These are phyloP conservation scores for Fusarium sp. DNA, from an alignment of 2,329 filamentous ascomycete species.

Conservation along the genomic window DNA sequence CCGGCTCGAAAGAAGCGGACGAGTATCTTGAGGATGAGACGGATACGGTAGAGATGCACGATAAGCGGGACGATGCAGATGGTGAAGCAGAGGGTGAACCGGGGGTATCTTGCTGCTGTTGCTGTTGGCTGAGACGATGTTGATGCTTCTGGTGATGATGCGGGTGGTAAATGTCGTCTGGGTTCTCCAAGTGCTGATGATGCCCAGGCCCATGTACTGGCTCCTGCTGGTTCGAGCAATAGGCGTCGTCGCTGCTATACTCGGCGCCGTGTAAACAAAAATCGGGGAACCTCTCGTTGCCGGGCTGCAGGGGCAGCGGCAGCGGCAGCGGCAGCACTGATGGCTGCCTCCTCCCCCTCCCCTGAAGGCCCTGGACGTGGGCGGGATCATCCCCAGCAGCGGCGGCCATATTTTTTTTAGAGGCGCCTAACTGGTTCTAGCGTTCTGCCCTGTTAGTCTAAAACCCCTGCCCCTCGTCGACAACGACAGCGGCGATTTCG, in stretches of 20 bases:
- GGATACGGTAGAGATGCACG: slow-evolving; percentile 42
- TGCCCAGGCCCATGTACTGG: not conserved
- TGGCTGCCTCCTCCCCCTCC: slow-evolving; percentile 21
- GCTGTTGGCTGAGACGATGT: slow-evolving; percentile 41
- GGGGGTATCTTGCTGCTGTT: slow-evolving; percentile 33
- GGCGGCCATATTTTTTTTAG: slow-evolving; percentile 37
- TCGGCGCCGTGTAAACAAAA: slow-evolving; percentile 56
- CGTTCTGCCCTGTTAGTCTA: slow-evolving; percentile 14
- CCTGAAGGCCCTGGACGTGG: slow-evolving; percentile 32
- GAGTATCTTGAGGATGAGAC: slow-evolving; percentile 36
- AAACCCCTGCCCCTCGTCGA: slow-evolving; percentile 12
- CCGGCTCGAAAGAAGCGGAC: slow-evolving; percentile 36
- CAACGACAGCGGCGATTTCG: not conserved
- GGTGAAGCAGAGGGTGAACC: slow-evolving; percentile 39
- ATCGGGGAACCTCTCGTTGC: slow-evolving; percentile 54
- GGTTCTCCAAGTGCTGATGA: slow-evolving; percentile 13
- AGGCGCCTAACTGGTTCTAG: slow-evolving; percentile 4
- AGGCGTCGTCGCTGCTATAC: slow-evolving; percentile 26
- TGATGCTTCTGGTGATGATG: slow-evolving; percentile 39
- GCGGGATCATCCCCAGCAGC: slow-evolving; percentile 33
- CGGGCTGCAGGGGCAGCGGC: slow-evolving; percentile 46
- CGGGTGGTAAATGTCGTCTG: slow-evolving; percentile 20
- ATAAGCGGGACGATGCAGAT: slow-evolving; percentile 41
- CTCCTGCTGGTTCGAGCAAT: slow-evolving; percentile 16
- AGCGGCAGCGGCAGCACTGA: slow-evolving; percentile 10